Evolutionary conservation across 2,329 filamentous ascomycete species (phyloP).

Genomic region (Penicillium sp.): DNA sequence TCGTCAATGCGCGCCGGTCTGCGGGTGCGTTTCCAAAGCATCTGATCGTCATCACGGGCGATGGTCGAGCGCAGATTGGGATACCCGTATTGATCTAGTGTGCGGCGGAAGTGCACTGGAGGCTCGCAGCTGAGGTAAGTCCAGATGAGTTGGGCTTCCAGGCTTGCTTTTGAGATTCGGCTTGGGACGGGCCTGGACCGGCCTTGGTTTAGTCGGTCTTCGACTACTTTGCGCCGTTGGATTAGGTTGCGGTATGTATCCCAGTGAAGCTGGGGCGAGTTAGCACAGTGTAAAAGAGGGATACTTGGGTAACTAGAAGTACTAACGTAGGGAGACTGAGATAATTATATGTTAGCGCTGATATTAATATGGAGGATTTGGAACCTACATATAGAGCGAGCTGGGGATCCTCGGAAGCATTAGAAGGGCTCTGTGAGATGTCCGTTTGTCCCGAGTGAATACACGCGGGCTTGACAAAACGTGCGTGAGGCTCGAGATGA

Average conservation of each 20-base stretch:
- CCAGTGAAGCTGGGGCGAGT: constrained; percentile 54
- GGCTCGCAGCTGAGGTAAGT: constrained; percentile 61
- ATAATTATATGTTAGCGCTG: background rate
- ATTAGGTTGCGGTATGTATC: constrained; percentile 61
- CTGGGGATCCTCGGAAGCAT: constrained; percentile 20
- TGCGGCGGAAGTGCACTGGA: constrained; percentile 60
- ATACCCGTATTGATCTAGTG: constrained; percentile 63
- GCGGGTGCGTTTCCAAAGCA: constrained; percentile 63
- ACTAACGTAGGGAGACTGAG: constrained; percentile 32
- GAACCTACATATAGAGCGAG: constrained; percentile 32
- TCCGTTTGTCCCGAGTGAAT: constrained; percentile 32
- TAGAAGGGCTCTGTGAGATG: constrained; percentile 12
- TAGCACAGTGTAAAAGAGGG: background rate
- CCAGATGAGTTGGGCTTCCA: constrained; percentile 63
- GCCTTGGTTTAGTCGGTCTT: constrained; percentile 53
- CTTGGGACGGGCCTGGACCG: constrained; percentile 56
- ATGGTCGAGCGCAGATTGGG: constrained; percentile 60
- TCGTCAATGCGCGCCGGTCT: constrained; percentile 46
- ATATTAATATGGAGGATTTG: too few relatives aligned
- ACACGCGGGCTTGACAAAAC: constrained; percentile 38
- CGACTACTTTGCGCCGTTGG: constrained; percentile 55
- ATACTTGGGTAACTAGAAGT: accelerated
- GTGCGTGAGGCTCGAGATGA: constrained; percentile 41
- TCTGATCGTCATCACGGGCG: constrained; percentile 63
- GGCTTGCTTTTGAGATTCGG: constrained; percentile 52